phyloP scores from a whole-genome alignment of 306 rosid species.

The Cajanus cajan region DNA sequence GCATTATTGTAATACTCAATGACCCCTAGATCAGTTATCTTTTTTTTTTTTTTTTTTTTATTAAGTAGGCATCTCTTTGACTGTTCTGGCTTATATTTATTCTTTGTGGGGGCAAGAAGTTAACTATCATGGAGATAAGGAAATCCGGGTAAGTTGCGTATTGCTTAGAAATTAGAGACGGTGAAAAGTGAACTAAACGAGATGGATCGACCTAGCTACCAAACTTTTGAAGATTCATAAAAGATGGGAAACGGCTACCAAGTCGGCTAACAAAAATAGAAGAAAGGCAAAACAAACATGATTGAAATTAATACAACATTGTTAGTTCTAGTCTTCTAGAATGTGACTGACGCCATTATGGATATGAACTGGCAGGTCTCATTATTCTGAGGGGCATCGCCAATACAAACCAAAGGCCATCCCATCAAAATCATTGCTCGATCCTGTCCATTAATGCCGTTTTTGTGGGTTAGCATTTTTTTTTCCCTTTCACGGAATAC shows the following conservation, averaged over 20 bases:
- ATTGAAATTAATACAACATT: conserved; percentile 32
- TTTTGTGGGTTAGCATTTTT: conserved; percentile 17
- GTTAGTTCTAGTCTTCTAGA: conserved; percentile 26
- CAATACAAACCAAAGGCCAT: conserved; percentile 7
- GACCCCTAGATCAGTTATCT: background rate
- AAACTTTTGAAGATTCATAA: conserved; percentile 22
- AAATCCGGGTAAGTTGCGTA: background rate
- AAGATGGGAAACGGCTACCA: conserved; percentile 4
- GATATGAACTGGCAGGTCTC: conserved; percentile 36
- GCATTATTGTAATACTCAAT: background rate
- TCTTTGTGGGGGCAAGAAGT: background rate
- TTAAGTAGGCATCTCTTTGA: background rate
- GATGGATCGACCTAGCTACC: background rate
- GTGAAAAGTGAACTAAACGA: conserved; percentile 18
- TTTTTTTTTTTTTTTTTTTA: background rate
- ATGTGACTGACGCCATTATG: conserved; percentile 29
- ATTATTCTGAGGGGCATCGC: background rate
- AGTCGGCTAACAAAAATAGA: conserved; percentile 5
- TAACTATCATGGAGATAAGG: background rate
- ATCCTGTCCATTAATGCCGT: conserved; percentile 40
- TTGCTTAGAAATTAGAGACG: background rate
- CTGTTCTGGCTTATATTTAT: background rate
- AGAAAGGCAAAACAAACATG: conserved; percentile 32
- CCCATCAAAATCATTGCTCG: conserved; percentile 9
- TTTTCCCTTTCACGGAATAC: background rate